Percentiles rank a stretch among this genome's conserved stretches.
These are phyloP conservation scores for Drosera spatulata DNA, from an alignment of 179 eudicot genomes.

Conservation along the genomic window DNA sequence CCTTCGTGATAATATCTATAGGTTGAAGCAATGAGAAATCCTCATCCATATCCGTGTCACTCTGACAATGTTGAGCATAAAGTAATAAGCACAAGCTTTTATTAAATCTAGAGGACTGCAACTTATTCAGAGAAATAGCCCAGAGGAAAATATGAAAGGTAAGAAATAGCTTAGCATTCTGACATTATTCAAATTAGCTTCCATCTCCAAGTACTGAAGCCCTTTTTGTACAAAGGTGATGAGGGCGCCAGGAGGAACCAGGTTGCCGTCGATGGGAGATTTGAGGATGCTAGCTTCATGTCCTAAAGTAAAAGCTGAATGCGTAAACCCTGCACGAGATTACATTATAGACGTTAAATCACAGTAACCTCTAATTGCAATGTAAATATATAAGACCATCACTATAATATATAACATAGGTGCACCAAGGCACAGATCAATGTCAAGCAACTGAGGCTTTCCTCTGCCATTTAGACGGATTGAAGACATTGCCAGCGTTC, in stretches of 20 bases:
- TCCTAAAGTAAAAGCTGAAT: constrained; percentile 85
- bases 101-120: too few relatives aligned
- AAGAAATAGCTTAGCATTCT: constrained; percentile 14
- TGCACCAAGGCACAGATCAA: neutral
- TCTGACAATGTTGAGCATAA: constrained; percentile 33
- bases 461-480: too few relatives aligned
- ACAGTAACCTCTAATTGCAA: neutral
- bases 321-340: constrained; percentile 58
- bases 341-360: neutral
- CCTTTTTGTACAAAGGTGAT: constrained; percentile 90
- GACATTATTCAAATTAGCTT: constrained; percentile 75
- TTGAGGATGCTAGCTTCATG: constrained; percentile 80
- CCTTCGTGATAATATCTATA: constrained; percentile 88
- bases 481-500: too few relatives aligned
- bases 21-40: constrained; percentile 91
- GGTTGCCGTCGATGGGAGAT: constrained; percentile 79
- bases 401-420: neutral
- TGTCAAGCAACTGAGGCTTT: too few relatives aligned
- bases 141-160: neutral
- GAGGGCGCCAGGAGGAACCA: constrained; percentile 92
- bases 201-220: constrained; percentile 88
- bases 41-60: constrained; percentile 69
- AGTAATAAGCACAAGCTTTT: constrained; percentile 3
- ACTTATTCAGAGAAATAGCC: too few relatives aligned
- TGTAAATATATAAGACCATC: neutral